A percentile compares a stretch with the other conserved stretches of the same genome.
Conservation (phyloP, 352 stramenopile species). For the Phytophthora macrochlamydospora region DNA sequence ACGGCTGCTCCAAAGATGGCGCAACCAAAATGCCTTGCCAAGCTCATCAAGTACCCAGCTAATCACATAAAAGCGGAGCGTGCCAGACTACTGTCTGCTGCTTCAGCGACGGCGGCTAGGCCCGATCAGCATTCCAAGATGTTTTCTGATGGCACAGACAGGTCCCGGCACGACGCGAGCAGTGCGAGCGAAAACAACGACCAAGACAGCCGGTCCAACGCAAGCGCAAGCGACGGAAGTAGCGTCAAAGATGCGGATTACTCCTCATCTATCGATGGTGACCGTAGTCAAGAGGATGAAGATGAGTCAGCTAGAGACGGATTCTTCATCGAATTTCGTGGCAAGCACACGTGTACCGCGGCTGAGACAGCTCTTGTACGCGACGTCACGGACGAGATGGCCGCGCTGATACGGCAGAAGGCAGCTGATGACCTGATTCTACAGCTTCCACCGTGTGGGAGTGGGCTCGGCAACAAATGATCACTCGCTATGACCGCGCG, state of each 20-base stretch:
- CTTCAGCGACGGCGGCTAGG: too few species aligned
- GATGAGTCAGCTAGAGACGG: background rate
- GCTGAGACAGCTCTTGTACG: background rate
- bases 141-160: too few species aligned
- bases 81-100: background rate
- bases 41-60: background rate
- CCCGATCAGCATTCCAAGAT: too few species aligned
- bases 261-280: background rate
- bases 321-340: background rate
- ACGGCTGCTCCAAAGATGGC: background rate
- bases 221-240: too few species aligned
- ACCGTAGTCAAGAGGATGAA: background rate
- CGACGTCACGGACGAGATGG: background rate
- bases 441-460: background rate
- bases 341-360: background rate
- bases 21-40: background rate
- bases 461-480: background rate
- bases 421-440: background rate
- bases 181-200: background rate
- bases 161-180: background rate
- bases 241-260: too few species aligned
- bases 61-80: background rate
- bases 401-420: background rate
- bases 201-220: background rate
- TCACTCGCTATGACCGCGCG: background rate